Evolutionary conservation across 768 basidiomycete species (phyloP).

Genomic region (Galerina sulciceps): DNA sequence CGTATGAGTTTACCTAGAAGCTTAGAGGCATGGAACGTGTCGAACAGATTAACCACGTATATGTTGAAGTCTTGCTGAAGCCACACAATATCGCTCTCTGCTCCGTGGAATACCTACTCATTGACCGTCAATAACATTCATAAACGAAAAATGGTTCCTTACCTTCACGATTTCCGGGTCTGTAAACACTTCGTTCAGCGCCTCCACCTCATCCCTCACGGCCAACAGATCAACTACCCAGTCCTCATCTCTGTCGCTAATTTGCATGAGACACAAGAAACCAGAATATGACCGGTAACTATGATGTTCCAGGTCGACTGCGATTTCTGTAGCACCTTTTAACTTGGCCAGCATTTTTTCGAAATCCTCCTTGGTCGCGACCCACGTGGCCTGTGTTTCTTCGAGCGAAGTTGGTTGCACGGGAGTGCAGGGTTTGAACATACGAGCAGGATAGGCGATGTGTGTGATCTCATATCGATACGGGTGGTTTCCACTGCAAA

Average conservation of each 20-base stretch:
- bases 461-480: constrained; percentile 87
- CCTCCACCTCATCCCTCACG: constrained; percentile 73
- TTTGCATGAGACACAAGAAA: constrained; percentile 92
- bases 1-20: constrained; percentile 57
- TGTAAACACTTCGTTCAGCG: constrained; percentile 83
- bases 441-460: constrained; percentile 68
- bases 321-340: constrained; percentile 73
- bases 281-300: constrained; percentile 83
- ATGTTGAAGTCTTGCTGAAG: constrained; percentile 94
- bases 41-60: constrained; percentile 95
- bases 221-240: constrained; percentile 86
- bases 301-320: constrained; percentile 95
- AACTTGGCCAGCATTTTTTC: constrained; percentile 69
- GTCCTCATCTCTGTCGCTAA: constrained; percentile 83
- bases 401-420: constrained; percentile 62
- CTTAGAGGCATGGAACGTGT: constrained; percentile 94
- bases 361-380: constrained; percentile 62
- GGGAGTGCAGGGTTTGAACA: constrained; percentile 56
- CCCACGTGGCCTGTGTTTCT: constrained; percentile 70
- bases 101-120: constrained; percentile 87
- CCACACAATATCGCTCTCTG: constrained; percentile 94
- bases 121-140: not conserved
- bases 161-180: constrained; percentile 88
- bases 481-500: constrained; percentile 59
- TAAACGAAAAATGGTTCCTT: constrained; percentile 18